Evolutionary conservation across 805 yeast species (phyloP).

Genomic region (Starmera pachycereana): DNA sequence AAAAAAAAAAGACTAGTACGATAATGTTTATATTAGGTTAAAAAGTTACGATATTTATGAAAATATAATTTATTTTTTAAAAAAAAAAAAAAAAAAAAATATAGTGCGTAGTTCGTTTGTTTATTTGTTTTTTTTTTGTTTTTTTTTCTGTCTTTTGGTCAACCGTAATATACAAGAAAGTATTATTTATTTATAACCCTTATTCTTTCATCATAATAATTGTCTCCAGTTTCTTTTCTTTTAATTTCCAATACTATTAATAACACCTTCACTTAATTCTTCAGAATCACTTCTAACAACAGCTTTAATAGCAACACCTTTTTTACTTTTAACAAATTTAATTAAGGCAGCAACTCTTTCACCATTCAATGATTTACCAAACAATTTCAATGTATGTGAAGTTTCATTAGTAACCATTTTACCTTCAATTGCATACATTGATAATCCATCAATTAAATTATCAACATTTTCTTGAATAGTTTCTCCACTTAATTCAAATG

Average conservation of each 20-base stretch:
- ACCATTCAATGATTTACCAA: conserved; percentile 55
- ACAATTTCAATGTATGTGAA: conserved; percentile 66
- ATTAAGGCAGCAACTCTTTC: conserved; percentile 32
- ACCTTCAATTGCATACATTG: conserved; percentile 68
- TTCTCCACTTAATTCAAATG: conserved; percentile 47
- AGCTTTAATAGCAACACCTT: conserved; percentile 37
- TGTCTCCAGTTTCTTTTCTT: neutral
- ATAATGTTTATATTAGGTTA: no score
- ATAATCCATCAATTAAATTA: conserved; percentile 40
- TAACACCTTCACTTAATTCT: conserved; percentile 39
- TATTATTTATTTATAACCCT: no score
- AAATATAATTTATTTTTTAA: no score
- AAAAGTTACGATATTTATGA: no score
- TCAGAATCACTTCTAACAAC: conserved; percentile 31
- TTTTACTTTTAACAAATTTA: conserved; percentile 30
- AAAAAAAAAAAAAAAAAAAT: no score
- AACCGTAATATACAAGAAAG: no score
- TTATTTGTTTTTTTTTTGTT: no score
- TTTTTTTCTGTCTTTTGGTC: no score
- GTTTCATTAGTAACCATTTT: conserved; percentile 38
- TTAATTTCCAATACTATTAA: conserved; percentile 30
- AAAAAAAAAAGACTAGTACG: no score
- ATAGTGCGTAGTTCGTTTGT: no score
- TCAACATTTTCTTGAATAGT: conserved; percentile 46
- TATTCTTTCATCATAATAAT: no score